These are phyloP conservation scores for Forsythia suspensa DNA, from an alignment of 257 asterid genomes.

Conservation along the genomic window DNA sequence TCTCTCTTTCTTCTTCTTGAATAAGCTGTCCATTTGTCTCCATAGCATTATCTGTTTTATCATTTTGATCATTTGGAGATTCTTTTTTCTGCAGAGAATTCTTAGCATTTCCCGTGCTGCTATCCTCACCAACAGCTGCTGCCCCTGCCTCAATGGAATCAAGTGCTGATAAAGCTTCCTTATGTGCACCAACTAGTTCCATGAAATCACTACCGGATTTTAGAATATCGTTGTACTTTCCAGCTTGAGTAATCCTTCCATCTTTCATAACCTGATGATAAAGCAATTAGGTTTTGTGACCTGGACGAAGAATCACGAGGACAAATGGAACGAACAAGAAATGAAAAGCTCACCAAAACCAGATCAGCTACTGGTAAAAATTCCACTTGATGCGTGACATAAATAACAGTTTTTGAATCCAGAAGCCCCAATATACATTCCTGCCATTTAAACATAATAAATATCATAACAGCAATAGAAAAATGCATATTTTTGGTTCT, in stretches of 20 bases:
- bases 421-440: constrained; percentile 71
- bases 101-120: constrained; percentile 20
- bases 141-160: constrained; percentile 42
- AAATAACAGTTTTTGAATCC: constrained; percentile 61
- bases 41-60: constrained; percentile 26
- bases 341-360: constrained; percentile 61
- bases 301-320: neutral
- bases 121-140: constrained; percentile 26
- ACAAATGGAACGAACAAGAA: neutral
- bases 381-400: constrained; percentile 89
- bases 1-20: constrained; percentile 94
- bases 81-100: constrained; percentile 37
- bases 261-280: constrained; percentile 76
- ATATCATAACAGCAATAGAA: neutral
- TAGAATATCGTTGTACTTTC: constrained; percentile 74
- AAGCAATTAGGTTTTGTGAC: neutral
- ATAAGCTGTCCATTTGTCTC: constrained; percentile 66
- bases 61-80: constrained; percentile 32
- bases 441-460: constrained; percentile 36
- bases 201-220: constrained; percentile 69
- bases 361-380: constrained; percentile 84
- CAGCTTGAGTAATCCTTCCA: constrained; percentile 74
- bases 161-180: constrained; percentile 69
- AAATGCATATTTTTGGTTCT: neutral
- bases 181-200: constrained; percentile 92